Conservation (phyloP, 1,284 basidiomycete genomes). For the Heterobasidion parviporum region DNA sequence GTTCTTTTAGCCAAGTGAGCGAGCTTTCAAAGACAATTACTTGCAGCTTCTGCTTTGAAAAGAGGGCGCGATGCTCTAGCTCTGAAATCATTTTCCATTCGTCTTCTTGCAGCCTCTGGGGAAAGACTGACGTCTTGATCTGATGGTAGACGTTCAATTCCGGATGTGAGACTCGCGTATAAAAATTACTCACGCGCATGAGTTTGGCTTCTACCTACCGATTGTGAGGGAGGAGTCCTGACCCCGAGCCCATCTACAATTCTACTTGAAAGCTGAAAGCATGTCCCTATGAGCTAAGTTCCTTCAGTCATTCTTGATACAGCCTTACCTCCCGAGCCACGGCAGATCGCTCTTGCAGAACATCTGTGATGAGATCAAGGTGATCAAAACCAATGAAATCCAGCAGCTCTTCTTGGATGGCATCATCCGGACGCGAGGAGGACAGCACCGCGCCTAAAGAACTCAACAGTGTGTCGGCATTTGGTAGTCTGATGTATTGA, state of each 20-base stretch:
- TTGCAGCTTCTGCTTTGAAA: slow-evolving; percentile 51
- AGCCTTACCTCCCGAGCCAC: slow-evolving; percentile 21
- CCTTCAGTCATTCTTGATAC: no score
- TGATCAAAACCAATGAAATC: slow-evolving; percentile 87
- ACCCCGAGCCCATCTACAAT: no score
- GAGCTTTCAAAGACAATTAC: slow-evolving; percentile 12
- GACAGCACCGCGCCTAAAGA: slow-evolving; percentile 22
- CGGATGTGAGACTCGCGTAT: no score
- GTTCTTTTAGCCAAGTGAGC: no score
- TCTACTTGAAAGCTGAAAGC: no score
- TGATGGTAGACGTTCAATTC: no score
- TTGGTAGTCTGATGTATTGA: slow-evolving; percentile 20
- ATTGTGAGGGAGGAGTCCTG: no score
- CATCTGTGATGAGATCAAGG: slow-evolving; percentile 59
- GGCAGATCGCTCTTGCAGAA: slow-evolving; percentile 38
- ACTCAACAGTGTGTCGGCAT: slow-evolving; percentile 21
- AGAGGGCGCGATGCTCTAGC: slow-evolving; percentile 64
- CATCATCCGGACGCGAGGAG: slow-evolving; percentile 42
- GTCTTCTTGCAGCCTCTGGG: slow-evolving; percentile 47
- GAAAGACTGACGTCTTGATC: slow-evolving; percentile 27
- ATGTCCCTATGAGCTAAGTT: no score
- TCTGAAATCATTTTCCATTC: slow-evolving; percentile 60
- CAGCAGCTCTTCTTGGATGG: slow-evolving; percentile 71
- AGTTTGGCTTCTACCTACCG: no score
- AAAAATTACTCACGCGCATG: no score